A percentile compares a stretch with the other conserved stretches of the same genome.
These are phyloP conservation scores for Fragaria iinumae DNA, from an alignment of 306 rosid species.

Conservation along the genomic window DNA sequence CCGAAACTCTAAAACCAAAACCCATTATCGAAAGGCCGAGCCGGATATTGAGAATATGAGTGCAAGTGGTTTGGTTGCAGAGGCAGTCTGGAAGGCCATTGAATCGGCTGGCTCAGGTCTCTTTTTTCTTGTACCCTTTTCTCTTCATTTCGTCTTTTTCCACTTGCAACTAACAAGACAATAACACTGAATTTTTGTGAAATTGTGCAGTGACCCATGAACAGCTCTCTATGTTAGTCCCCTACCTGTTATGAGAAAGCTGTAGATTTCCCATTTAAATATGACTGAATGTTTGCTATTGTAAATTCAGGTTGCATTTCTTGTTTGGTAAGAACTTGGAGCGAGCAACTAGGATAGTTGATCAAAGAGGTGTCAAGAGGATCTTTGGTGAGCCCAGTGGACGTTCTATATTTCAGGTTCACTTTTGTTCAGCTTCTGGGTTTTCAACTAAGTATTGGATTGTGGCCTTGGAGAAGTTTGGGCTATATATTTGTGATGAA, in stretches of 20 bases:
- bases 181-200: neutral
- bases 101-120: slow-evolving; percentile 40
- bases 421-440: neutral
- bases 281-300: slow-evolving; percentile 1
- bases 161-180: neutral
- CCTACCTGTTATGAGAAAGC: neutral
- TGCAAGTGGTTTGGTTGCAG: slow-evolving; percentile 40
- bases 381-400: slow-evolving; percentile 66
- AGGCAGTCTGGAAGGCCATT: slow-evolving; percentile 46
- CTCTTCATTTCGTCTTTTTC: neutral
- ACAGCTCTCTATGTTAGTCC: slow-evolving; percentile 51
- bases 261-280: neutral
- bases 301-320: slow-evolving; percentile 63
- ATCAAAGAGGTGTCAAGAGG: slow-evolving; percentile 78
- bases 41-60: slow-evolving; percentile 23
- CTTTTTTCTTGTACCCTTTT: neutral
- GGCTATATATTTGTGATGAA: neutral
- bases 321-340: slow-evolving; percentile 90
- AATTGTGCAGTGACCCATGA: slow-evolving; percentile 42
- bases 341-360: slow-evolving; percentile 82
- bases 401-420: slow-evolving; percentile 83
- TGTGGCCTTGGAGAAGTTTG: neutral
- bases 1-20: no score
- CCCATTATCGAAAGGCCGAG: no score
- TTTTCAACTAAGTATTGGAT: neutral